Evolutionary conservation across 805 yeast genomes (phyloP).

Genomic region (Candida nemodendra): DNA sequence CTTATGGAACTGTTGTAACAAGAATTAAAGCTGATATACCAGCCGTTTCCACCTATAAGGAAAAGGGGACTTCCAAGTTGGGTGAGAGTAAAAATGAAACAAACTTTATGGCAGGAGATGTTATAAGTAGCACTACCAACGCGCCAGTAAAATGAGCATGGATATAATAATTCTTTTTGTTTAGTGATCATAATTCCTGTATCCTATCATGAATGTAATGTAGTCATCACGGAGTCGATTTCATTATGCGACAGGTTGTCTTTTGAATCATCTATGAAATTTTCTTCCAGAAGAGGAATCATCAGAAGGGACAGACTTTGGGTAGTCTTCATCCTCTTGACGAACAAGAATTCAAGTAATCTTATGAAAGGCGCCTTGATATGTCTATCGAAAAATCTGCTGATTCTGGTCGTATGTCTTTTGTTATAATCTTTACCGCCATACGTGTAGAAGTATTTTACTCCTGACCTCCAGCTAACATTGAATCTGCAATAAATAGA

Average conservation of each 20-base stretch:
- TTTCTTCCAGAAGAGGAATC: constrained; percentile 15
- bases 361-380: constrained; percentile 4
- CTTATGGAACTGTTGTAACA: constrained; percentile 84
- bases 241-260: too few species aligned
- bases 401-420: not conserved
- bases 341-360: constrained; percentile 10
- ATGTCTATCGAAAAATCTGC: constrained; percentile 1
- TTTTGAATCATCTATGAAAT: not conserved
- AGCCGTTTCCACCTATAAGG: constrained; percentile 95
- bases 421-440: constrained; percentile 1
- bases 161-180: not conserved
- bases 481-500: constrained; percentile 14
- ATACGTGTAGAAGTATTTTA: constrained; percentile 12
- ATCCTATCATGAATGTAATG: too few species aligned
- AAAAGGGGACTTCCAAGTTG: constrained; percentile 78
- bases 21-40: constrained; percentile 95
- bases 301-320: constrained; percentile 19
- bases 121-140: constrained; percentile 36
- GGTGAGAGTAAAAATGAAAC: constrained; percentile 46
- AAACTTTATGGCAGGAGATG: constrained; percentile 47
- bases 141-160: constrained; percentile 5
- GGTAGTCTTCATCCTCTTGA: constrained; percentile 16
- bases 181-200: too few species aligned
- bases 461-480: constrained; percentile 7
- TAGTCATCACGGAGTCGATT: too few species aligned